Conservation (phyloP, 176 grass and related monocot genomes). For the Tillandsia fasciculata region DNA sequence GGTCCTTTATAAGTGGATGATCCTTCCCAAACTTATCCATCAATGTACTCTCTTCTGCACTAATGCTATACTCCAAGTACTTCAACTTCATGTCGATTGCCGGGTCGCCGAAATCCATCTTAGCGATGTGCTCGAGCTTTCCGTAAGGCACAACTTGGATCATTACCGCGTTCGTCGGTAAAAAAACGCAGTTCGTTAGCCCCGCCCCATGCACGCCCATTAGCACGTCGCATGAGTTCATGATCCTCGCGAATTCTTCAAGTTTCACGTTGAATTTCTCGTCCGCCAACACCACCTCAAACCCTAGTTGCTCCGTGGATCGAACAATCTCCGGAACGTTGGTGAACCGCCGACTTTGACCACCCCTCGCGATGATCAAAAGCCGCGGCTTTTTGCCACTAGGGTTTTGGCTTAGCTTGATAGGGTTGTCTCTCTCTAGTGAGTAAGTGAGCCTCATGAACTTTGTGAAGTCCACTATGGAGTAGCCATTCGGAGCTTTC, state of each 20-base stretch:
- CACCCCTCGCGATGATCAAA: slow-evolving; percentile 41
- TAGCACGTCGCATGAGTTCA: slow-evolving; percentile 60
- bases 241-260: slow-evolving; percentile 26
- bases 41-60: slow-evolving; percentile 55
- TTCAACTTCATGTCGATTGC: slow-evolving; percentile 52
- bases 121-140: slow-evolving; percentile 37
- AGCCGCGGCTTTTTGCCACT: slow-evolving; percentile 31
- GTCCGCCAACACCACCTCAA: slow-evolving; percentile 28
- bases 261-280: slow-evolving; percentile 15
- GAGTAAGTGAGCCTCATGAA: slow-evolving; percentile 39
- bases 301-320: slow-evolving; percentile 26
- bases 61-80: slow-evolving; percentile 44
- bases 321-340: slow-evolving; percentile 39
- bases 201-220: slow-evolving; percentile 52
- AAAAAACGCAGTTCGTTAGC: slow-evolving; percentile 53
- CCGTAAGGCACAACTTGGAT: slow-evolving; percentile 60
- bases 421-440: slow-evolving; percentile 26
- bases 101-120: slow-evolving; percentile 46
- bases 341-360: slow-evolving; percentile 26
- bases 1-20: slow-evolving; percentile 50
- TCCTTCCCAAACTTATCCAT: slow-evolving; percentile 43
- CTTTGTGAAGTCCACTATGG: slow-evolving; percentile 47
- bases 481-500: slow-evolving; percentile 26
- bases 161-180: slow-evolving; percentile 49
- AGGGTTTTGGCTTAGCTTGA: slow-evolving; percentile 10